Evolutionary conservation across 148 eudicot genomes (phyloP).

Genomic region (Nepenthes gracilis): DNA sequence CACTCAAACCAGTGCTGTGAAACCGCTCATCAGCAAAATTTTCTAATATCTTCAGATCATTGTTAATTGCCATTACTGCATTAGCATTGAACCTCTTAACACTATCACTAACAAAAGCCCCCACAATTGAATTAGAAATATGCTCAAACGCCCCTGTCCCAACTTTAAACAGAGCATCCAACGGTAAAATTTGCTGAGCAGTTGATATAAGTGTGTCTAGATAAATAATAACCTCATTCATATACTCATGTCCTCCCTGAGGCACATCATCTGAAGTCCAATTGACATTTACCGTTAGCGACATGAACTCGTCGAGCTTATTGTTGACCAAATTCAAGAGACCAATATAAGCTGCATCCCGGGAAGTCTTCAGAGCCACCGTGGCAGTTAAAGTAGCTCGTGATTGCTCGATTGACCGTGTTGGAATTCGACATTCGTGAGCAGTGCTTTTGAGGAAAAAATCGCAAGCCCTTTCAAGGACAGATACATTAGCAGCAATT

Average conservation of each 20-base stretch:
- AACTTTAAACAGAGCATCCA: slow-evolving; percentile 73
- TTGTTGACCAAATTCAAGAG: slow-evolving; percentile 52
- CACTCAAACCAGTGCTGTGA: slow-evolving; percentile 69
- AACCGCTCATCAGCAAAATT: slow-evolving; percentile 76
- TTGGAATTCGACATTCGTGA: slow-evolving; percentile 59
- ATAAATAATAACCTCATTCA: slow-evolving; percentile 64
- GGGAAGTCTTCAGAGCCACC: slow-evolving; percentile 70
- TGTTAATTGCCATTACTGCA: slow-evolving; percentile 60
- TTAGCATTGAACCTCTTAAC: slow-evolving; percentile 77
- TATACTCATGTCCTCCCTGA: slow-evolving; percentile 43
- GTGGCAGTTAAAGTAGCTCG: slow-evolving; percentile 62
- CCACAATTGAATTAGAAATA: slow-evolving; percentile 56
- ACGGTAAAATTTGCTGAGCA: slow-evolving; percentile 76
- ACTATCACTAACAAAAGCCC: slow-evolving; percentile 69
- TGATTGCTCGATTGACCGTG: slow-evolving; percentile 48
- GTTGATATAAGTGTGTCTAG: slow-evolving; percentile 74
- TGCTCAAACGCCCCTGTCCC: slow-evolving; percentile 92
- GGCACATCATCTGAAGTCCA: slow-evolving; percentile 77
- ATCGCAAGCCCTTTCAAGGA: slow-evolving; percentile 82
- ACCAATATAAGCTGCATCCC: slow-evolving; percentile 80
- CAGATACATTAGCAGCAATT: slow-evolving; percentile 77
- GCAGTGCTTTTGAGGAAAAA: slow-evolving; percentile 72
- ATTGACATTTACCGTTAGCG: slow-evolving; percentile 54
- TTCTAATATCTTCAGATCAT: slow-evolving; percentile 65
- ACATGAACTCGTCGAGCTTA: slow-evolving; percentile 63